phyloP scores from a whole-genome alignment of 2,329 filamentous ascomycete species.

The Sclerotiophoma versabilis region DNA sequence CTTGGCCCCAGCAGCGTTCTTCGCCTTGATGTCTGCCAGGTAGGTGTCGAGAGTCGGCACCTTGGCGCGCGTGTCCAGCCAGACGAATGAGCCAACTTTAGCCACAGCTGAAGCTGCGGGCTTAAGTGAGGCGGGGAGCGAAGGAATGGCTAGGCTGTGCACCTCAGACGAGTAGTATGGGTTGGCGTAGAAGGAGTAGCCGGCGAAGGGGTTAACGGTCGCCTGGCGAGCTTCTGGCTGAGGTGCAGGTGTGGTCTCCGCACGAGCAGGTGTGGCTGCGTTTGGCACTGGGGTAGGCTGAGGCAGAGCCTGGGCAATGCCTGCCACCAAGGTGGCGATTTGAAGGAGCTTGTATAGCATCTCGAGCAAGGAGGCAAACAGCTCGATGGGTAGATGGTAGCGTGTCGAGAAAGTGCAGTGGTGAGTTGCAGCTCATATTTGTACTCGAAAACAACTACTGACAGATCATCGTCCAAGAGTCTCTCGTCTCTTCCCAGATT shows the following conservation, averaged over 20 bases:
- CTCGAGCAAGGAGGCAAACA: not conserved
- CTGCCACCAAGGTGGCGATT: constrained; percentile 31
- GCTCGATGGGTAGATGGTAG: not conserved
- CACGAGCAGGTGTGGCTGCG: constrained; percentile 20
- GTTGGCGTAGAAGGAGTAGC: constrained; percentile 60
- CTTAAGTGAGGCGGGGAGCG: constrained; percentile 62
- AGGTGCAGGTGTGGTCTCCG: constrained; percentile 20
- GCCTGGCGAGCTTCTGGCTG: constrained; percentile 34
- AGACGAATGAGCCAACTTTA: constrained; percentile 60
- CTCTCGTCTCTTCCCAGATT: constrained; percentile 10
- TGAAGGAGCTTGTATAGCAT: constrained; percentile 32
- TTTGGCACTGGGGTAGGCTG: constrained; percentile 26
- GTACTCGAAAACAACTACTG: not conserved
- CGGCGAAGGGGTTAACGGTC: constrained; percentile 60
- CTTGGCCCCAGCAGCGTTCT: constrained; percentile 58
- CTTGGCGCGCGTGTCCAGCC: constrained; percentile 61
- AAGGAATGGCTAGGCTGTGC: constrained; percentile 65
- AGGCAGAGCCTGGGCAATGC: constrained; percentile 30
- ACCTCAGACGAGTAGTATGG: constrained; percentile 63
- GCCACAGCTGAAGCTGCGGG: constrained; percentile 59
- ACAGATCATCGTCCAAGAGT: not conserved
- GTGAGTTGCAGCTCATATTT: constrained; percentile 2
- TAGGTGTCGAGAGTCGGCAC: constrained; percentile 58
- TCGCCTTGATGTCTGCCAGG: constrained; percentile 55
- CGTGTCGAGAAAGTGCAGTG: not conserved